phyloP scores from a whole-genome alignment of 352 stramenopile species.

The Pelagophyceae sp. region DNA sequence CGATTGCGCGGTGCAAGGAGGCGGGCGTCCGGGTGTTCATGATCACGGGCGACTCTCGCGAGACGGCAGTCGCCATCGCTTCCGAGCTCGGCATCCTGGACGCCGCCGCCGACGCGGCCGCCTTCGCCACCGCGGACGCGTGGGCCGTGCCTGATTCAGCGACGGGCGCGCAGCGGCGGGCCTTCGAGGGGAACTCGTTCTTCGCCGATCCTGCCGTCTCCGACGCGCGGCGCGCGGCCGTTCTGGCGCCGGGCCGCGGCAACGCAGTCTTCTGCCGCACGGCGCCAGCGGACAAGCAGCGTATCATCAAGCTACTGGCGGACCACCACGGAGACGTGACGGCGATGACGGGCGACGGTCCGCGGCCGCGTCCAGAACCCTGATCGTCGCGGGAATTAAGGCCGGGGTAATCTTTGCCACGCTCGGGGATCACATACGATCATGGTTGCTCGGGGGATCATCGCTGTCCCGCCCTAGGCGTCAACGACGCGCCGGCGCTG shows the following conservation, averaged over 20 bases:
- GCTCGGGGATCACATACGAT: no score
- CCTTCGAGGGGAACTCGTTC: slow-evolving; percentile 90
- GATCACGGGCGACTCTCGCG: slow-evolving; percentile 97
- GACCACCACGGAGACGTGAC: slow-evolving; percentile 79
- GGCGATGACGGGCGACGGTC: slow-evolving; percentile 97
- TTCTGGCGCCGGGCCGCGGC: slow-evolving; percentile 47
- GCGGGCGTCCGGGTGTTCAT: slow-evolving; percentile 97
- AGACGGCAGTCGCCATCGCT: slow-evolving; percentile 94
- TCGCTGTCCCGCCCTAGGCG: no score
- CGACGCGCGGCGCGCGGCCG: slow-evolving; percentile 76
- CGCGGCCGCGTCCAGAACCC: no score
- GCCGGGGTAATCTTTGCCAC: no score
- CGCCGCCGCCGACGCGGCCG: slow-evolving; percentile 38
- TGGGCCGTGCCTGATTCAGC: no score
- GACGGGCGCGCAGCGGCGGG: slow-evolving; percentile 31
- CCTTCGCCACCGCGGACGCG: no score
- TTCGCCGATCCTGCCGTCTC: slow-evolving; percentile 66
- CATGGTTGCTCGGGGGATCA: no score
- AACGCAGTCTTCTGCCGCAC: slow-evolving; percentile 94
- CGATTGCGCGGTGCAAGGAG: slow-evolving; percentile 84
- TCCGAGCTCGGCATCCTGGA: slow-evolving; percentile 52
- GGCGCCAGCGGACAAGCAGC: slow-evolving; percentile 95
- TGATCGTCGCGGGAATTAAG: no score
- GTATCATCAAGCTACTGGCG: slow-evolving; percentile 69
- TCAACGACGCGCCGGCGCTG: slow-evolving; percentile 95